Evolutionary conservation across 139 green algal genomes (phyloP).

Genomic region (Chlamydomonas incerta): DNA sequence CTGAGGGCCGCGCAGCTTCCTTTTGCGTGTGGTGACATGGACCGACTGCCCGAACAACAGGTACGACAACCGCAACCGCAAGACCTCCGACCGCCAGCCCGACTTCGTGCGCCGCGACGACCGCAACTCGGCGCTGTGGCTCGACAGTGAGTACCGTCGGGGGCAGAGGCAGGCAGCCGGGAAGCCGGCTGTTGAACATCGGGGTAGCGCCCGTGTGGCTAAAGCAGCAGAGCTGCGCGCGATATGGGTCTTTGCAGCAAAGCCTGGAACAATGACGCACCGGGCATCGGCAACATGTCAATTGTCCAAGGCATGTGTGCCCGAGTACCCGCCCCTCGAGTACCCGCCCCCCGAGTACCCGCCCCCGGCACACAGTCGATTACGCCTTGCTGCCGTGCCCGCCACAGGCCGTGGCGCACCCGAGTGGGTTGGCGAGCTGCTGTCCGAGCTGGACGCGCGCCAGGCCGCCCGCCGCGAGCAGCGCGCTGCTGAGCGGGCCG

Average conservation of each 20-base stretch:
- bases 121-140: slow-evolving; percentile 41
- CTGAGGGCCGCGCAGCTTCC: not conserved
- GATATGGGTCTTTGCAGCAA: too few species aligned
- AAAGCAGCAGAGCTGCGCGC: too few species aligned
- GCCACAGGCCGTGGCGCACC: slow-evolving; percentile 11
- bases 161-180: too few species aligned
- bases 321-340: too few species aligned
- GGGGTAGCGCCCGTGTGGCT: too few species aligned
- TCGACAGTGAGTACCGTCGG: slow-evolving; percentile 23
- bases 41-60: not conserved
- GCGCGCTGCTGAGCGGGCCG: not conserved
- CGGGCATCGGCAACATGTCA: too few species aligned
- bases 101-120: slow-evolving; percentile 66
- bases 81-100: slow-evolving; percentile 56
- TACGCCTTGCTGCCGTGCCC: too few species aligned
- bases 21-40: not conserved
- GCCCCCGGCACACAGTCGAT: too few species aligned
- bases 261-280: too few species aligned
- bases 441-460: slow-evolving; percentile 11
- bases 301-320: too few species aligned
- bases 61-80: slow-evolving; percentile 65
- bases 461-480: not conserved
- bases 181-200: too few species aligned
- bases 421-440: slow-evolving; percentile 7
- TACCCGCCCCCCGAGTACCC: too few species aligned